phyloP scores from a whole-genome alignment of 495 filamentous ascomycete genomes.

The Glarea lozoyensis region DNA sequence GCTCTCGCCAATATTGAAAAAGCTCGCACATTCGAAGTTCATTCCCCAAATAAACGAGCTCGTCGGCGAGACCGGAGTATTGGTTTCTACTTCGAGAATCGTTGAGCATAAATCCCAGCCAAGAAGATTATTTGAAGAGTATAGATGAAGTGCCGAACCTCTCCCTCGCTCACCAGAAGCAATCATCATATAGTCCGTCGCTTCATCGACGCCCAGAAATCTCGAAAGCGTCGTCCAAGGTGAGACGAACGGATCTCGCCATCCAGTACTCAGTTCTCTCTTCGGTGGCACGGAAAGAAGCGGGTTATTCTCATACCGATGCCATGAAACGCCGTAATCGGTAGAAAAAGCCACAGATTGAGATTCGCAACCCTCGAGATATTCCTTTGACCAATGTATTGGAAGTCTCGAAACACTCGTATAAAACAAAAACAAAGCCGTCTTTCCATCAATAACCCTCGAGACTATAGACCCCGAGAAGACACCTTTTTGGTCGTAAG shows the following conservation, averaged over 20 bases:
- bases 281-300: conserved; percentile 22
- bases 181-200: conserved; percentile 24
- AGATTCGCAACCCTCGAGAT: conserved; percentile 26
- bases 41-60: conserved; percentile 9
- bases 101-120: conserved; percentile 24
- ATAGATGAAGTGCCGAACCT: conserved; percentile 24
- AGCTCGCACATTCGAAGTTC: conserved; percentile 18
- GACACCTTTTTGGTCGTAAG: conserved; percentile 16
- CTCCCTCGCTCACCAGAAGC: conserved; percentile 22
- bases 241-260: conserved; percentile 26
- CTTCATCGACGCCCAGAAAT: conserved; percentile 14
- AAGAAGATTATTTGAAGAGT: conserved; percentile 24
- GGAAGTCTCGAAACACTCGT: conserved; percentile 25
- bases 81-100: conserved; percentile 21
- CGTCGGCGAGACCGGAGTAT: conserved; percentile 15
- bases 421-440: conserved; percentile 23
- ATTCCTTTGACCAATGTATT: conserved; percentile 25
- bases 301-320: conserved; percentile 24
- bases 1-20: conserved; percentile 13
- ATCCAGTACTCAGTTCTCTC: conserved; percentile 21
- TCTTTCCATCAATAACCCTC: conserved; percentile 10
- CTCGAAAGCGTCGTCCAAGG: conserved; percentile 20
- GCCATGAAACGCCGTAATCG: conserved; percentile 24
- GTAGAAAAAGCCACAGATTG: conserved; percentile 26
- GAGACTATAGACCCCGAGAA: conserved; percentile 17